Conservation (phyloP, 148 eudicot species). For the Rhododendron mucronatum region DNA sequence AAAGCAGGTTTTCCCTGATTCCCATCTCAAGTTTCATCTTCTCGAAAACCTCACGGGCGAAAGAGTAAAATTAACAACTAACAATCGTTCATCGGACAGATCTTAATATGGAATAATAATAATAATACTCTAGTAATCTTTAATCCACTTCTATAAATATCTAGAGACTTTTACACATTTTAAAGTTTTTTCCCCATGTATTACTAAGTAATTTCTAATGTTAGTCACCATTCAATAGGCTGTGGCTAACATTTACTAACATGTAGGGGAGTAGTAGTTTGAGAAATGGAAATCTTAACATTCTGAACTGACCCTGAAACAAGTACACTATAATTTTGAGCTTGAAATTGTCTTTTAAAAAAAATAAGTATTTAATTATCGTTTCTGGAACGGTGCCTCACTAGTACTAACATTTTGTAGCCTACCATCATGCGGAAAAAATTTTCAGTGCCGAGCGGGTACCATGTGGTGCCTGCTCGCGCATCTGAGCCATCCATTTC, state of each 20-base stretch:
- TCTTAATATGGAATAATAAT: no score
- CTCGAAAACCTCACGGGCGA: background rate
- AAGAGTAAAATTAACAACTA: background rate
- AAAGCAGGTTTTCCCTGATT: background rate
- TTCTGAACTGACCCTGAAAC: background rate
- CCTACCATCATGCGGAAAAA: background rate
- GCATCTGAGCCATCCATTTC: no score
- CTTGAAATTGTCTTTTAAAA: no score
- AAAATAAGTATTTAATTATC: no score
- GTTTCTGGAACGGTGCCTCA: background rate
- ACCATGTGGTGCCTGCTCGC: no score
- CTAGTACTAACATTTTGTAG: background rate
- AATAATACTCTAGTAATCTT: no score
- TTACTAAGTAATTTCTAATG: background rate
- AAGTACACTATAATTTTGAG: background rate
- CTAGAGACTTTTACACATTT: no score
- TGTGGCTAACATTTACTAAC: background rate
- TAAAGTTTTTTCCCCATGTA: background rate
- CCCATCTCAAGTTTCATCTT: background rate
- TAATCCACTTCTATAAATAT: no score
- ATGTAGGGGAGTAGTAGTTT: background rate
- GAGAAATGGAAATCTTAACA: background rate
- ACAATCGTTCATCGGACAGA: background rate
- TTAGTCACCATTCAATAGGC: background rate
- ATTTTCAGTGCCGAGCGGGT: no score